phyloP scores from a whole-genome alignment of 2,329 filamentous ascomycete genomes.

The Aspergillus sp. region DNA sequence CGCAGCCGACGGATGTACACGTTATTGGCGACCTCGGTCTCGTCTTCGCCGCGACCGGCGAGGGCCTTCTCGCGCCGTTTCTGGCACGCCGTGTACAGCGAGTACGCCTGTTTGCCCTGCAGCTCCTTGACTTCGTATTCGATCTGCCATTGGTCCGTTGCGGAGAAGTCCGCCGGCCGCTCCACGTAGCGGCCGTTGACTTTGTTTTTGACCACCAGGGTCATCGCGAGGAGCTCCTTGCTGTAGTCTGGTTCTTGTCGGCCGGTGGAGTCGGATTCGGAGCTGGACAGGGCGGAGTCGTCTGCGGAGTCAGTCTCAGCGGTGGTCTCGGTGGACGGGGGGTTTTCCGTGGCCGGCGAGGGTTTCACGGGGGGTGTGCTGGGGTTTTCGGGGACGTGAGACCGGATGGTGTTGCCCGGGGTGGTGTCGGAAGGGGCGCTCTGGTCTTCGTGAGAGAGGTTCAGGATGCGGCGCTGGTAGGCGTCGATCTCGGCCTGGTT shows the following conservation, averaged over 20 bases:
- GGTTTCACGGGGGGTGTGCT: slow-evolving; percentile 3
- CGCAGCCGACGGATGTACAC: slow-evolving; percentile 44
- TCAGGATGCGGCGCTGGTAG: slow-evolving; percentile 58
- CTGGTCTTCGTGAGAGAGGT: slow-evolving; percentile 24
- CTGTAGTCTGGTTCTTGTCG: slow-evolving; percentile 5
- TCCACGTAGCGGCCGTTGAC: slow-evolving; percentile 64
- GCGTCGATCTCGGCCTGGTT: slow-evolving; percentile 64
- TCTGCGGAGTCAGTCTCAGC: neutral
- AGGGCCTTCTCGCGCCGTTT: slow-evolving; percentile 53
- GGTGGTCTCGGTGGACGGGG: neutral
- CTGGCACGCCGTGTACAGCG: slow-evolving; percentile 57
- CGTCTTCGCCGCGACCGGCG: slow-evolving; percentile 32
- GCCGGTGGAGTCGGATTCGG: neutral
- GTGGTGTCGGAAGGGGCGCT: neutral
- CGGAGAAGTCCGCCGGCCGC: slow-evolving; percentile 55
- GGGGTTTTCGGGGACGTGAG: neutral
- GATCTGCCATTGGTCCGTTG: slow-evolving; percentile 63
- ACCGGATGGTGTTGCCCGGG: too few relatives aligned
- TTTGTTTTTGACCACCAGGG: slow-evolving; percentile 68
- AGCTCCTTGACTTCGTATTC: slow-evolving; percentile 74
- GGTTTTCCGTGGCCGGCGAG: slow-evolving; percentile 1
- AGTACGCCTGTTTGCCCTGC: slow-evolving; percentile 40
- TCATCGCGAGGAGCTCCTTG: slow-evolving; percentile 61
- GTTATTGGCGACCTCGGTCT: slow-evolving; percentile 40
- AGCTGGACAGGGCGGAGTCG: neutral